Conservation (phyloP, 1,139 yeast species). For the Martiniozyma asiatica region DNA sequence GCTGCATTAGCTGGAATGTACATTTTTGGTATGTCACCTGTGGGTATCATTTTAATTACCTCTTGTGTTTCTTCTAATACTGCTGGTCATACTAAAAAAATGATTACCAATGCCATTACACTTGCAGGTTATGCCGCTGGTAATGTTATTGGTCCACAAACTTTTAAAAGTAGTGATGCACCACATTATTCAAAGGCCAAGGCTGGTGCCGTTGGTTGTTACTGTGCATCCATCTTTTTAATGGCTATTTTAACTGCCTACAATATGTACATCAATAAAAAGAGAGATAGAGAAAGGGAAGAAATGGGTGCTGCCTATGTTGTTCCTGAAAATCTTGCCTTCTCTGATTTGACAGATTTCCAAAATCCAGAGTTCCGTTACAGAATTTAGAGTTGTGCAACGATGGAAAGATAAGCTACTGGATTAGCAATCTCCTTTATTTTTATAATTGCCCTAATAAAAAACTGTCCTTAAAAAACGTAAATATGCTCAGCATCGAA, state of each 20-base stretch:
- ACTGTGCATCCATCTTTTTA: slow-evolving; percentile 10
- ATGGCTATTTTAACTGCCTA: slow-evolving; percentile 9
- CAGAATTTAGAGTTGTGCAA: too few species aligned
- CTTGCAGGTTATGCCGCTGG: slow-evolving; percentile 59
- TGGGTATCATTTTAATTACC: slow-evolving; percentile 27
- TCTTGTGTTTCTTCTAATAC: slow-evolving; percentile 34
- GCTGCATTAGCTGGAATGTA: slow-evolving; percentile 34
- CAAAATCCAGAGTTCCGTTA: slow-evolving; percentile 38
- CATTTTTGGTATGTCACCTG: slow-evolving; percentile 24
- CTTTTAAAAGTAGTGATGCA: slow-evolving; percentile 28
- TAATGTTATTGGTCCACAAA: slow-evolving; percentile 61
- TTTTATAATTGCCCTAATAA: too few species aligned
- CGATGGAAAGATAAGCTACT: too few species aligned
- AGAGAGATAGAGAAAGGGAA: slow-evolving; percentile 7
- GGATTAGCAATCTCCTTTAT: too few species aligned
- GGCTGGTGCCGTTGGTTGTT: slow-evolving; percentile 20
- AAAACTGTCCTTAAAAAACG: too few species aligned
- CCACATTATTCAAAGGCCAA: slow-evolving; percentile 15
- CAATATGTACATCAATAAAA: slow-evolving; percentile 11
- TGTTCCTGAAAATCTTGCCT: slow-evolving; percentile 29
- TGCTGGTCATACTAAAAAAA: slow-evolving; percentile 61
- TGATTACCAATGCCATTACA: slow-evolving; percentile 45
- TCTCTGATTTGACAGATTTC: slow-evolving; percentile 39
- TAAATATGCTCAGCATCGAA: too few species aligned
- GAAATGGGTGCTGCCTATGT: slow-evolving; percentile 14